phyloP scores from a whole-genome alignment of 495 filamentous ascomycete species.

The Penicillium canariense region DNA sequence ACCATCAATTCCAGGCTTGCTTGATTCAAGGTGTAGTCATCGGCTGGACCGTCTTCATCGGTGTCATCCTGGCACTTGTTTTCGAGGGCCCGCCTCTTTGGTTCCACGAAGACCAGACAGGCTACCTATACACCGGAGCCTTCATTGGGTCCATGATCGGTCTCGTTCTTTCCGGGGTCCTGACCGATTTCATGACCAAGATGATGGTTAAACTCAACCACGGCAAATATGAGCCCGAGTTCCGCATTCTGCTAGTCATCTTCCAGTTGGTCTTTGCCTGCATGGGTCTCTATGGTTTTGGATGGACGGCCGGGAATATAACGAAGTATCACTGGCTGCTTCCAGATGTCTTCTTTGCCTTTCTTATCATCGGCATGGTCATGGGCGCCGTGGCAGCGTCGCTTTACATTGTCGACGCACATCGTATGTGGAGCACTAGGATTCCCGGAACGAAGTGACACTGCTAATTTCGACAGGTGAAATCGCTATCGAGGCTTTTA shows the following conservation, averaged over 20 bases:
- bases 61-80: constrained; percentile 78
- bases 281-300: constrained; percentile 82
- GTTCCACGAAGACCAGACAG: constrained; percentile 78
- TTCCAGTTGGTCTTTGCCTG: constrained; percentile 76
- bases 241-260: constrained; percentile 75
- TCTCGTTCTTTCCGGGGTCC: constrained; percentile 66
- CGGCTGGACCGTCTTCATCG: constrained; percentile 94
- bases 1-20: constrained; percentile 53
- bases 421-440: constrained; percentile 55
- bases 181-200: constrained; percentile 71
- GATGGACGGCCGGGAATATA: constrained; percentile 60
- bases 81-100: constrained; percentile 77
- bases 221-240: constrained; percentile 89
- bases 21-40: constrained; percentile 88
- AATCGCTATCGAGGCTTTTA: constrained; percentile 88
- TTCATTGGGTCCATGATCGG: constrained; percentile 82
- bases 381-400: constrained; percentile 82
- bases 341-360: constrained; percentile 74
- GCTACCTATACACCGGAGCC: constrained; percentile 84
- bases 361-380: constrained; percentile 83
- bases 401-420: constrained; percentile 92
- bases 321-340: constrained; percentile 64
- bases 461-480: constrained; percentile 51
- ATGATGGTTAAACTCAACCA: constrained; percentile 69
- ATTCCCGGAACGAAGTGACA: neutral